Evolutionary conservation across 257 asterid species (phyloP).

Genomic region (Galeopsis tetrahit): DNA sequence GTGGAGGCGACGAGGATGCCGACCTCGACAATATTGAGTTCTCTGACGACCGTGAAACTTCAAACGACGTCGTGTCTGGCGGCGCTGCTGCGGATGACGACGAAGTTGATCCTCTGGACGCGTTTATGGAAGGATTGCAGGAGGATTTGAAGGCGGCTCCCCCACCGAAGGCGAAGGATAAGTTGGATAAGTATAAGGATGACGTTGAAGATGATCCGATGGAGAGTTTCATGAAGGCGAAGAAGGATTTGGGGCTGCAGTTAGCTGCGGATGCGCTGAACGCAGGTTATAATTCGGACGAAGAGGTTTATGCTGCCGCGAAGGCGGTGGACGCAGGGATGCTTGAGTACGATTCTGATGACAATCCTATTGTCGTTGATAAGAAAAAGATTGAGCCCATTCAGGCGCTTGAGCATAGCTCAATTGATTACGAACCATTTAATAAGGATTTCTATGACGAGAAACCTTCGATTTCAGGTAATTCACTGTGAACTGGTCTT

Average conservation of each 20-base stretch:
- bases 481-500: background rate
- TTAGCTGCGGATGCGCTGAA: slow-evolving; percentile 93
- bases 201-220: slow-evolving; percentile 85
- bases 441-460: slow-evolving; percentile 95
- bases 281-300: slow-evolving; percentile 97
- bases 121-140: slow-evolving; percentile 94
- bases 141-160: slow-evolving; percentile 92
- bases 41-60: slow-evolving; percentile 52
- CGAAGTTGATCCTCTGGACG: slow-evolving; percentile 94
- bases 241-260: slow-evolving; percentile 92
- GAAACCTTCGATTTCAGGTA: slow-evolving; percentile 91
- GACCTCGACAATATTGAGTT: slow-evolving; percentile 85
- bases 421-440: slow-evolving; percentile 78
- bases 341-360: slow-evolving; percentile 91
- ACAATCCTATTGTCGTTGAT: slow-evolving; percentile 82
- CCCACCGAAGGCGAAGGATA: slow-evolving; percentile 76
- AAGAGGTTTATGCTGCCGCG: slow-evolving; percentile 99
- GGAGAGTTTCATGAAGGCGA: slow-evolving; percentile 83
- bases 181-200: slow-evolving; percentile 82
- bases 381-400: slow-evolving; percentile 94
- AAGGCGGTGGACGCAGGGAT: slow-evolving; percentile 96
- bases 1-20: slow-evolving; percentile 68
- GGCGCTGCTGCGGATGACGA: slow-evolving; percentile 49
- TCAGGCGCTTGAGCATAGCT: slow-evolving; percentile 76
- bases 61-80: slow-evolving; percentile 28